These are phyloP conservation scores for Euphorbia pulcherrima DNA, from an alignment of 345 rosid species.

Conservation along the genomic window DNA sequence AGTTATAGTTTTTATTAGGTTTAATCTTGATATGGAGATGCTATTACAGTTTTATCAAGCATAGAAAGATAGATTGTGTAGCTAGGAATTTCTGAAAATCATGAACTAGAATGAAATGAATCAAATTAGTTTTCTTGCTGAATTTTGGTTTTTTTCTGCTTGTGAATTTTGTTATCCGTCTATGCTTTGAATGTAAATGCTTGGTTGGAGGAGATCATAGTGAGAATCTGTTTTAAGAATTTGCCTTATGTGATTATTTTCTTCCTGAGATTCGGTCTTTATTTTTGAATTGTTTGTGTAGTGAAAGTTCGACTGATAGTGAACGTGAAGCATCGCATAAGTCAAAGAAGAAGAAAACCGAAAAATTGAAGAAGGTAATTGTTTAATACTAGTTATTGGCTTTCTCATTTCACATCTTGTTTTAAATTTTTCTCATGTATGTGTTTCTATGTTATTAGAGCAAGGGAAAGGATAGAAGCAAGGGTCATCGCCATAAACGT, in stretches of 20 bases:
- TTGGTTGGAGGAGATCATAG: background rate
- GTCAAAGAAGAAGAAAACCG: constrained; percentile 66
- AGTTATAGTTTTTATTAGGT: background rate
- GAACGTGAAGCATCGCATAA: constrained; percentile 51
- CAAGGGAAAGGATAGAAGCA: constrained; percentile 70
- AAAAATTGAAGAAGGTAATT: constrained; percentile 67
- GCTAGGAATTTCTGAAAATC: background rate
- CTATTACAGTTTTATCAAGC: background rate
- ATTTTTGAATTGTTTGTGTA: constrained; percentile 25
- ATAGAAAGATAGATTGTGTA: background rate
- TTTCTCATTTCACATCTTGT: background rate
- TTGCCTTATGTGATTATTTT: background rate
- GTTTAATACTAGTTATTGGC: constrained; percentile 9
- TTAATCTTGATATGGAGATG: background rate
- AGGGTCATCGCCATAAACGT: constrained; percentile 64
- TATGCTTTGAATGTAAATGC: background rate
- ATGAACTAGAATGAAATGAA: background rate
- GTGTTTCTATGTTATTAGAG: constrained; percentile 31
- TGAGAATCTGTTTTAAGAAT: background rate
- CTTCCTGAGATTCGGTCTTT: constrained; percentile 6
- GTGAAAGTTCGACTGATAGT: constrained; percentile 50
- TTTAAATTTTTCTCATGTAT: background rate
- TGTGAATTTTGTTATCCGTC: background rate
- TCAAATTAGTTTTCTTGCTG: background rate
- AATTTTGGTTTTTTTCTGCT: background rate